These are phyloP conservation scores for Cryphonectria radicalis DNA, from an alignment of 2,329 filamentous ascomycete genomes.

Conservation along the genomic window DNA sequence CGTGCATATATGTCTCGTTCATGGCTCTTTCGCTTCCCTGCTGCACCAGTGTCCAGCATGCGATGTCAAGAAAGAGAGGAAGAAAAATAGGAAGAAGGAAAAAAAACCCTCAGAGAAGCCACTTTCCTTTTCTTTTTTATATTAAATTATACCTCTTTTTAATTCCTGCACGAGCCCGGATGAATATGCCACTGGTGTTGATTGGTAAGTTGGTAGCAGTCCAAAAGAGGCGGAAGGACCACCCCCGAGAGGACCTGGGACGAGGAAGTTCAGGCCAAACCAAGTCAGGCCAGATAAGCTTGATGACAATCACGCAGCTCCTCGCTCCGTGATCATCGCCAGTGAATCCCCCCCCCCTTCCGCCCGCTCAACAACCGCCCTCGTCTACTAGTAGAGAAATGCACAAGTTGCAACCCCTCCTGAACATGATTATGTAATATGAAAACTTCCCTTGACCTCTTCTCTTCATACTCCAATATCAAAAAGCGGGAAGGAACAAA, in stretches of 20 bases:
- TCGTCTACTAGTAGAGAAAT: background rate
- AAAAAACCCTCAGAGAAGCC: background rate
- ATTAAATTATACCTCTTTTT: too few species aligned
- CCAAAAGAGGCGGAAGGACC: background rate
- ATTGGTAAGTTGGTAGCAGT: background rate
- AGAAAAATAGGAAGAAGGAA: background rate
- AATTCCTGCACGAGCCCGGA: background rate
- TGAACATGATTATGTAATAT: constrained; percentile 5
- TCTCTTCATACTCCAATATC: background rate
- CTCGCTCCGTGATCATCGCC: background rate
- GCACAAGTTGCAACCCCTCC: background rate
- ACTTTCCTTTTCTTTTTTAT: background rate
- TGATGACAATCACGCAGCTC: background rate
- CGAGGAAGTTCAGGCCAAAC: background rate
- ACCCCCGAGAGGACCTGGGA: constrained; percentile 3
- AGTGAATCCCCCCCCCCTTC: background rate
- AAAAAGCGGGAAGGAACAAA: background rate
- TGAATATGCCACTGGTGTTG: background rate
- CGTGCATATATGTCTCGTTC: background rate
- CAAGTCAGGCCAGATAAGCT: constrained; percentile 3
- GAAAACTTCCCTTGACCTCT: background rate
- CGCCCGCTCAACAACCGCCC: background rate
- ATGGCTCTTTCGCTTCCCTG: background rate
- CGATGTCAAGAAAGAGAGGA: background rate
- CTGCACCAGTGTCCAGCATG: too few species aligned